Base-by-base conservation (phyloP, 345 rosid genomes). In the Salix suchowensis region DNA sequence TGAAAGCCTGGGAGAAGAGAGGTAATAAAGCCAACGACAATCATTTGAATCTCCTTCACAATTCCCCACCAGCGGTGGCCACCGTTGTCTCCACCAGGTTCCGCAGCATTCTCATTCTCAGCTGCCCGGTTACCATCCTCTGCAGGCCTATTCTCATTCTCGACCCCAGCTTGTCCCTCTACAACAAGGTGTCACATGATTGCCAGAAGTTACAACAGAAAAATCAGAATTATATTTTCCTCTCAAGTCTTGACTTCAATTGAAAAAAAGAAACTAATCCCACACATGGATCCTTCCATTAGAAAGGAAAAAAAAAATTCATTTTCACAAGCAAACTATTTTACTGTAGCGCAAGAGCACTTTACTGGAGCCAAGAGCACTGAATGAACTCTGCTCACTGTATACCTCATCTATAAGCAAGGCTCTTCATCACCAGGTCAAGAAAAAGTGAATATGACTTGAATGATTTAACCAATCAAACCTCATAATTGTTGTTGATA, bases 1-100 rank as follows among this genome's bases (percentile, higher is more conserved):
- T 94, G 97, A 79, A 96, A 94, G 65, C 98, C 99, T 3, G 99
- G 99, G 69, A 96, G 97, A 34, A 94, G 93, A 37, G 98, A 96
- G 37, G 98, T 92, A 66, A 96, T 92, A 85, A 94, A 96, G 66
- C 99, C 99, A 7, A 96, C 91, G 50, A 96, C 91, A 15, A 96
- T 91, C 97, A 96, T 92, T 82, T 96, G 97, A 82, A 96, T 89
- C 88, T 96, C 99, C 86, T 89, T 96, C 54, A 91, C 89, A 66
- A 96, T 90, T 74, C 93, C 96, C 99, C 99, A 96, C 99, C 97
- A 91, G 32, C 84, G 89, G 61, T 92, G 91, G 74, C 92, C 94
- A 44, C 80, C 89, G 65, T 91, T 76, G 24, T 77, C 92, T 48
- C 72, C 87, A 50, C 68, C 86, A 12, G 78, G 82, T 26, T 82